These are phyloP conservation scores for Rhododendron ferrugineum DNA, from an alignment of 148 eudicot genomes.

Conservation along the genomic window DNA sequence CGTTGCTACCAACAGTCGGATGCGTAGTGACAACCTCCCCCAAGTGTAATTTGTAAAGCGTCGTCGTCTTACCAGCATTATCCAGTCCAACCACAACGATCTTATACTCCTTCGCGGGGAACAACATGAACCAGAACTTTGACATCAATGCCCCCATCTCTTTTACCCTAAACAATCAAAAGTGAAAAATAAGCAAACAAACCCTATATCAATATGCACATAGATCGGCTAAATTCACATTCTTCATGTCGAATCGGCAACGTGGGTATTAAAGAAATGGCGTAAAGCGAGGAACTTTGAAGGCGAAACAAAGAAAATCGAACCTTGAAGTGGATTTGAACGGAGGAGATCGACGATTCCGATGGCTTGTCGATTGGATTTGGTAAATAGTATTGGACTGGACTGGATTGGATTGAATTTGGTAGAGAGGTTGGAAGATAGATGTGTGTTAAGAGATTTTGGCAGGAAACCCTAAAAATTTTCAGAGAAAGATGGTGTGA, in stretches of 20 bases:
- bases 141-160: slow-evolving; percentile 85
- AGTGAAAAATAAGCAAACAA: slow-evolving; percentile 7
- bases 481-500: not conserved
- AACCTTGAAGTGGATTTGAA: slow-evolving; percentile 5
- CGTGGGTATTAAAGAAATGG: not conserved
- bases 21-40: slow-evolving; percentile 96
- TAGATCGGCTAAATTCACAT: not conserved
- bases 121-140: slow-evolving; percentile 94
- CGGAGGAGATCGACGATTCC: not conserved
- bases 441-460: not conserved
- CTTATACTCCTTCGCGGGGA: slow-evolving; percentile 97
- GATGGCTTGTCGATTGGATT: not conserved
- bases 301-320: not conserved
- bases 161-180: not conserved
- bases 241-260: not conserved
- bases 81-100: slow-evolving; percentile 91
- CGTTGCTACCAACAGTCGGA: slow-evolving; percentile 99
- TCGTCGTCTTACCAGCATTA: slow-evolving; percentile 97
- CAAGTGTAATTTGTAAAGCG: slow-evolving; percentile 88
- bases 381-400: not conserved
- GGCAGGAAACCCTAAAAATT: not conserved
- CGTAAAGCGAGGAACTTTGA: not conserved
- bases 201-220: not conserved
- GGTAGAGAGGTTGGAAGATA: not conserved
- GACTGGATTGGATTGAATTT: not conserved